Evolutionary conservation across 164 flowering plant genomes (phyloP).

Genomic region (Euptelea pleiosperma): DNA sequence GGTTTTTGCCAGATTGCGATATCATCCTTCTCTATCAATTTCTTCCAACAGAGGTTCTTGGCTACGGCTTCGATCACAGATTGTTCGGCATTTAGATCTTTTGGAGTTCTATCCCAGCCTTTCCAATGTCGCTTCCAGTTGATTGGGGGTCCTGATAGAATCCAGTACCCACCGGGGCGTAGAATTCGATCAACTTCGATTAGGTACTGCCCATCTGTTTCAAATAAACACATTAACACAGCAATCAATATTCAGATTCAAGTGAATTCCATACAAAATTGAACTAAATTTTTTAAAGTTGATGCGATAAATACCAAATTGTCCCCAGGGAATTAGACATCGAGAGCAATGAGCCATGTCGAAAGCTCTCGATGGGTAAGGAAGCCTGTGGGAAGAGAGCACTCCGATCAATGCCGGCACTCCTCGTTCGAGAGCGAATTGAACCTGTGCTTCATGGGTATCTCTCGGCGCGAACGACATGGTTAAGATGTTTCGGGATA

Average conservation of each 20-base stretch:
- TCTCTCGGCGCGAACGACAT: constrained; percentile 94
- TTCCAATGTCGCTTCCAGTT: constrained; percentile 76
- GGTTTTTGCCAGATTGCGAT: constrained; percentile 94
- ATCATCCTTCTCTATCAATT: constrained; percentile 57
- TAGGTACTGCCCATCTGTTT: constrained; percentile 72
- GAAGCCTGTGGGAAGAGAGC: constrained; percentile 71
- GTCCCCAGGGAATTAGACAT: constrained; percentile 93
- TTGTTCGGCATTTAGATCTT: constrained; percentile 62
- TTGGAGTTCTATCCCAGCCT: constrained; percentile 71
- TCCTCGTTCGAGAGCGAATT: constrained; percentile 92
- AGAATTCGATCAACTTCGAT: constrained; percentile 80
- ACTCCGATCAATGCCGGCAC: constrained; percentile 94
- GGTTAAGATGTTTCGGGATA: constrained; percentile 58
- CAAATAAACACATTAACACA: constrained; percentile 3
- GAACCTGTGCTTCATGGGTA: constrained; percentile 90
- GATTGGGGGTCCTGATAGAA: constrained; percentile 90
- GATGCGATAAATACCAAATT: constrained; percentile 37
- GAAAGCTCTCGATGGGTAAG: constrained; percentile 87
- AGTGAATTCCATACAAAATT: neutral
- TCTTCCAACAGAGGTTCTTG: constrained; percentile 84
- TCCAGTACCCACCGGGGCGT: constrained; percentile 92
- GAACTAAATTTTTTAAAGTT: neutral
- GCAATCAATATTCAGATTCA: neutral
- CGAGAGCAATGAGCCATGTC: constrained; percentile 98
- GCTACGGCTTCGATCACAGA: constrained; percentile 54